phyloP scores from a whole-genome alignment of 2,329 filamentous ascomycete species.

The Didymella exigua region DNA sequence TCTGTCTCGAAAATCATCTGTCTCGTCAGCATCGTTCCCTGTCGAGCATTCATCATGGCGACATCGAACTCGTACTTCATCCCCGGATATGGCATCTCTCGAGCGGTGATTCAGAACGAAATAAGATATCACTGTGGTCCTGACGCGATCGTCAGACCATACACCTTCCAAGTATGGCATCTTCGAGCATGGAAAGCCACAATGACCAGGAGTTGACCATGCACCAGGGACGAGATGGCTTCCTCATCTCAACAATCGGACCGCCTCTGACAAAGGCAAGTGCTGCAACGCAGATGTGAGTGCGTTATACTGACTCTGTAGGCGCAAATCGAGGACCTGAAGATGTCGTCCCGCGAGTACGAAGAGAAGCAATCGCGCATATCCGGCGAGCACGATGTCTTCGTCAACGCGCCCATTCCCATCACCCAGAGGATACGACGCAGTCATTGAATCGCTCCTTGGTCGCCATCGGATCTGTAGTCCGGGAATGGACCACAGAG shows the following conservation, averaged over 20 bases:
- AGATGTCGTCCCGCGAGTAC: slow-evolving; percentile 48
- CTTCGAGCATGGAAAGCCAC: too few species aligned
- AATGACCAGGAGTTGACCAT: slow-evolving; percentile 19
- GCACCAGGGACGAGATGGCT: slow-evolving; percentile 50
- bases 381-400: slow-evolving; percentile 43
- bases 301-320: slow-evolving; percentile 27
- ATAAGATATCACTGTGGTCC: slow-evolving; percentile 52
- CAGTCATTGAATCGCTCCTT: slow-evolving; percentile 23
- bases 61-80: slow-evolving; percentile 50
- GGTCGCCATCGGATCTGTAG: background rate
- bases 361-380: slow-evolving; percentile 50
- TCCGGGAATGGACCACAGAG: background rate
- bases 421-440: slow-evolving; percentile 44
- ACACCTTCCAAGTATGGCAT: slow-evolving; percentile 48
- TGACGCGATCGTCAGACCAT: slow-evolving; percentile 51
- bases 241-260: slow-evolving; percentile 49
- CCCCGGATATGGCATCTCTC: slow-evolving; percentile 51
- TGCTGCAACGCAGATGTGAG: background rate
- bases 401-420: slow-evolving; percentile 49
- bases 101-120: slow-evolving; percentile 52
- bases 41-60: slow-evolving; percentile 27
- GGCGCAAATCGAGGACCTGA: slow-evolving; percentile 52
- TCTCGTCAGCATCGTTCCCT: background rate
- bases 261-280: slow-evolving; percentile 51
- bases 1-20: too few species aligned